Conservation (phyloP, 1,284 basidiomycete genomes). For the Ustilago tritici region DNA sequence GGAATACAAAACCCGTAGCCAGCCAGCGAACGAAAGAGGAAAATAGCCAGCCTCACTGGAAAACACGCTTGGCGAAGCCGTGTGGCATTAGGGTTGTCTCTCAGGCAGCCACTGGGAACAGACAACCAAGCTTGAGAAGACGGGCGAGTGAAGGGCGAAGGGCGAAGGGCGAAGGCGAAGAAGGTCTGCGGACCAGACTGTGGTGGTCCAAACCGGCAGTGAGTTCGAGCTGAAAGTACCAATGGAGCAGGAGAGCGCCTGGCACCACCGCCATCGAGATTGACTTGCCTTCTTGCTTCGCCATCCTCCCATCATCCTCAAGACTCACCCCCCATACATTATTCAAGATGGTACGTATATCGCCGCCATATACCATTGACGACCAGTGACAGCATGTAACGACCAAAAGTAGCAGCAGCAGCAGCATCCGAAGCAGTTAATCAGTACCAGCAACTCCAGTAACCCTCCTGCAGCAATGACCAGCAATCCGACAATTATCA, state of each 20-base stretch:
- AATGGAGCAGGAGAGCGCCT: not conserved
- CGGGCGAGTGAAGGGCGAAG: not conserved
- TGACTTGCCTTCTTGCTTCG: slow-evolving; percentile 22
- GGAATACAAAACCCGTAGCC: not conserved
- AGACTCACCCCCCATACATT: slow-evolving; percentile 46
- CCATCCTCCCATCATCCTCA: slow-evolving; percentile 57
- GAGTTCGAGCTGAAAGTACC: not conserved
- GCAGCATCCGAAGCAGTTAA: slow-evolving; percentile 15
- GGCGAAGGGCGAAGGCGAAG: not conserved
- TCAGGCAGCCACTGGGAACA: not conserved
- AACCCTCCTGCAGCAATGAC: not conserved
- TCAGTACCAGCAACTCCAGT: not conserved
- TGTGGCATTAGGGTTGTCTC: not conserved
- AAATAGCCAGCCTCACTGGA: not conserved
- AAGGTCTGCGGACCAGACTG: not conserved
- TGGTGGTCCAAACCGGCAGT: not conserved
- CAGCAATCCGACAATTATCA: slow-evolving; percentile 2
- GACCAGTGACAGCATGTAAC: slow-evolving; percentile 15
- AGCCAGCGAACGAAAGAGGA: not conserved
- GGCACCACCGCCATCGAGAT: slow-evolving; percentile 32
- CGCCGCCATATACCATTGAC: slow-evolving; percentile 16
- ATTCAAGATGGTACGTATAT: slow-evolving; percentile 54
- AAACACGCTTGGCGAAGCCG: not conserved
- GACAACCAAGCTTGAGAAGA: not conserved
- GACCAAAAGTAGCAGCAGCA: not conserved